Evolutionary conservation across 148 eudicot species (phyloP).

Genomic region (Camellia sinensis): DNA sequence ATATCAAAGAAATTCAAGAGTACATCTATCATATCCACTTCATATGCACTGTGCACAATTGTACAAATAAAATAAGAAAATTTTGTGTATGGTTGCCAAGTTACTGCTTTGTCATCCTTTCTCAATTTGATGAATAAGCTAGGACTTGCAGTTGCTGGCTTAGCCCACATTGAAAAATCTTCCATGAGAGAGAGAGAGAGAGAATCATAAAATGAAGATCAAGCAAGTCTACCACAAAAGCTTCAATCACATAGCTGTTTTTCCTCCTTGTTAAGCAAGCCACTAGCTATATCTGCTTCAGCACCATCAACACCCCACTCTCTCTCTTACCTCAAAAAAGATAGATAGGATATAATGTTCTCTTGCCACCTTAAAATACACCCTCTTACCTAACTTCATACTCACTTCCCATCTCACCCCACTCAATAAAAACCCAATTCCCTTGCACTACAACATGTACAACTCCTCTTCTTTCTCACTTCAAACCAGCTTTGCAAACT

Average conservation of each 20-base stretch:
- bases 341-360: neutral
- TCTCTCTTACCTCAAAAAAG: neutral
- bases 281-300: neutral
- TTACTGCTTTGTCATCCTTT: too few relatives aligned
- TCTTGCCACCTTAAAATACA: neutral
- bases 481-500: neutral
- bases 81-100: too few relatives aligned
- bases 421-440: neutral
- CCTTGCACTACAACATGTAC: neutral
- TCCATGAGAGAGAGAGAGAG: too few relatives aligned
- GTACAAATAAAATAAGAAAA: too few relatives aligned
- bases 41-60: too few relatives aligned
- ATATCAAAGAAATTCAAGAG: too few relatives aligned
- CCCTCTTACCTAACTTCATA: neutral
- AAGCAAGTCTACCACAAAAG: neutral
- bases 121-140: too few relatives aligned
- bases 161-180: too few relatives aligned
- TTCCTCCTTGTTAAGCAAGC: neutral
- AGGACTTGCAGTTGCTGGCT: too few relatives aligned
- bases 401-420: slow-evolving; percentile 2
- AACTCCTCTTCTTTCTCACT: neutral
- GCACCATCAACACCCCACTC: neutral
- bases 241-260: neutral
- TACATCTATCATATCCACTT: too few relatives aligned
- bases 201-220: neutral